A percentile compares a stretch with the other conserved stretches of the same genome.
Evolutionary conservation across 1,284 basidiomycete species (phyloP).

Genomic region (Mycena sp.): DNA sequence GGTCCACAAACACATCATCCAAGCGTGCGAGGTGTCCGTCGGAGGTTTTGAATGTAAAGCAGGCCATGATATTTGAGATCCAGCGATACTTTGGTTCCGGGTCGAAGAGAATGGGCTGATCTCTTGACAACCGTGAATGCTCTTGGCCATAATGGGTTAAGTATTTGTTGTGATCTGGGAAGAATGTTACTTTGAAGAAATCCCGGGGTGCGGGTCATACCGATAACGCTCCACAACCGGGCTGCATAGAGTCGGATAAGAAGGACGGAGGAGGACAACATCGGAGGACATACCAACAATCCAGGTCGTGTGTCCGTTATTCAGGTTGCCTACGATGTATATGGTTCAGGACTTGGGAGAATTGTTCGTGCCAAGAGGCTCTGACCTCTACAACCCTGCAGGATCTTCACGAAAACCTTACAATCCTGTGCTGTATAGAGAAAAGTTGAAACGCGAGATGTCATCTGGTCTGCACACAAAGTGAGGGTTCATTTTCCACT

Average conservation of each 20-base stretch:
- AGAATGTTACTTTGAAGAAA: not conserved
- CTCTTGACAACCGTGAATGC: no score
- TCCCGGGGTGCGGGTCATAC: conserved; percentile 34
- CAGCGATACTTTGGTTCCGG: no score
- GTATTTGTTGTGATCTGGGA: conserved; percentile 51
- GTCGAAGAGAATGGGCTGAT: no score
- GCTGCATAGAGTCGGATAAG: conserved; percentile 35
- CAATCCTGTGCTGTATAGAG: conserved; percentile 45
- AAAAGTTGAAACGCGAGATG: conserved; percentile 53
- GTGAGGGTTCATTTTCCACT: not conserved
- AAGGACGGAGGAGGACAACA: not conserved
- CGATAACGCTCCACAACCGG: conserved; percentile 49
- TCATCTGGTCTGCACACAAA: conserved; percentile 49
- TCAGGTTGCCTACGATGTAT: conserved; percentile 31
- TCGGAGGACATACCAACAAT: conserved; percentile 37
- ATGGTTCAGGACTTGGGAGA: not conserved
- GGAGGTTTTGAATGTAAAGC: no score
- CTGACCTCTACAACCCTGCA: conserved; percentile 48
- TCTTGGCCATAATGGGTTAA: conserved; percentile 58
- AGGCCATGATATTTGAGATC: no score
- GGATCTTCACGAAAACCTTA: conserved; percentile 49
- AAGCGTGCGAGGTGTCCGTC: no score
- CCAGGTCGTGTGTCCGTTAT: conserved; percentile 43
- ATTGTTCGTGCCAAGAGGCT: not conserved
- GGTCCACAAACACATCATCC: conserved; percentile 55